These are phyloP conservation scores for Fonsecaea multimorphosa DNA, from an alignment of 2,329 filamentous ascomycete genomes.

Conservation along the genomic window DNA sequence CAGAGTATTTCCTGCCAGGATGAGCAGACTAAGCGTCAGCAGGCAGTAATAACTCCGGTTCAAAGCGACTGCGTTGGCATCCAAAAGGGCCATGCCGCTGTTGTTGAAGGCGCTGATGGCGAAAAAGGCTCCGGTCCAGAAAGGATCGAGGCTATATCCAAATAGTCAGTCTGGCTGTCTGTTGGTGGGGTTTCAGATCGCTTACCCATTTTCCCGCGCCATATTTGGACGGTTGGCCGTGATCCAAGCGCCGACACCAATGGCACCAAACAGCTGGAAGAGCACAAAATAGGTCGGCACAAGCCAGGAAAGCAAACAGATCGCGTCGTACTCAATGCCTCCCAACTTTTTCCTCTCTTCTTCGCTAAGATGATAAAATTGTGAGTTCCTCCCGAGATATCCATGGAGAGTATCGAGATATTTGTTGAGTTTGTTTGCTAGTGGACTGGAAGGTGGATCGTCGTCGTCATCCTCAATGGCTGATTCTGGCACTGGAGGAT, in stretches of 20 bases:
- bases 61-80: constrained; percentile 54
- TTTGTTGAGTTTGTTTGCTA: constrained; percentile 27
- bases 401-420: constrained; percentile 38
- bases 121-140: constrained; percentile 50
- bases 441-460: not conserved
- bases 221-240: constrained; percentile 44
- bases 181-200: not conserved
- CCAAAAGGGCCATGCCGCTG: constrained; percentile 55
- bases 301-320: constrained; percentile 38
- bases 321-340: constrained; percentile 54
- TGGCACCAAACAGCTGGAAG: constrained; percentile 52
- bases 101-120: constrained; percentile 60
- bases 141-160: constrained; percentile 49
- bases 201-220: constrained; percentile 25
- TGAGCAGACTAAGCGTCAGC: constrained; percentile 44
- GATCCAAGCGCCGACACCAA: constrained; percentile 55
- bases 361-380: constrained; percentile 55
- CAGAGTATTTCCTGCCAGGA: constrained; percentile 48
- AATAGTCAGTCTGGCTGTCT: not conserved
- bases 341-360: constrained; percentile 50
- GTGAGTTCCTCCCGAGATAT: constrained; percentile 54
- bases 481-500: not conserved
- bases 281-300: constrained; percentile 51
- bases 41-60: constrained; percentile 44
- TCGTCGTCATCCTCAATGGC: constrained; percentile 22